Conservation (phyloP, 2,329 filamentous ascomycete genomes). For the Colletotrichum liriopes region DNA sequence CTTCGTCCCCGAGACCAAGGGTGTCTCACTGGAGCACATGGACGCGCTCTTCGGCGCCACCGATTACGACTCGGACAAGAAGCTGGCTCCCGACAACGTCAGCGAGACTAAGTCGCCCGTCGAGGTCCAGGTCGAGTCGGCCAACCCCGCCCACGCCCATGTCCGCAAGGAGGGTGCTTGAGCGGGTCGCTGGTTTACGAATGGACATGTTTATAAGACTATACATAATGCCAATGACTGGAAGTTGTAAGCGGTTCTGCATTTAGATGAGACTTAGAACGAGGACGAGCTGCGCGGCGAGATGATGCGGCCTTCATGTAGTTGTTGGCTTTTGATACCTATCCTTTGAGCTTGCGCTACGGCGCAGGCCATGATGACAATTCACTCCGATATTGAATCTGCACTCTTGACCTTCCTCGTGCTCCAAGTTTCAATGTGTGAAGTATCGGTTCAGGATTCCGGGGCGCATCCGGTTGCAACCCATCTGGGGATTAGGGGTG, state of each 20-base stretch:
- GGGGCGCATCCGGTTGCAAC: no score
- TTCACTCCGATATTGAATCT: slow-evolving; percentile 12
- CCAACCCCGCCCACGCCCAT: slow-evolving; percentile 34
- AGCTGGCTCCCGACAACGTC: slow-evolving; percentile 29
- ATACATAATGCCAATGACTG: slow-evolving; percentile 19
- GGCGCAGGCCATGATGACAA: slow-evolving; percentile 25
- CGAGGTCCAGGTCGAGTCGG: slow-evolving; percentile 37
- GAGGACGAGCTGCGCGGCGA: not conserved
- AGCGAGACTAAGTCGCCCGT: slow-evolving; percentile 34
- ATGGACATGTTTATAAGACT: not conserved
- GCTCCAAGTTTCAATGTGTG: not conserved
- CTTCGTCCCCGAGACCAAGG: slow-evolving; percentile 77
- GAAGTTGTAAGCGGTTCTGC: slow-evolving; percentile 22
- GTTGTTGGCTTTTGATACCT: slow-evolving; percentile 40
- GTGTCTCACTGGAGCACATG: slow-evolving; percentile 44
- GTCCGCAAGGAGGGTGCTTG: slow-evolving; percentile 41
- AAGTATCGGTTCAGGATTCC: not conserved
- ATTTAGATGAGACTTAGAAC: slow-evolving; percentile 28
- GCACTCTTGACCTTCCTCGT: no score
- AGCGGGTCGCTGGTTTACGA: not conserved
- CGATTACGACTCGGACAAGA: slow-evolving; percentile 41
- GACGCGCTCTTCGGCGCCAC: slow-evolving; percentile 42
- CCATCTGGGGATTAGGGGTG: no score
- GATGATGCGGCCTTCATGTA: slow-evolving; percentile 4
- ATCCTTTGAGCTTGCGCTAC: slow-evolving; percentile 23